phyloP scores from a whole-genome alignment of 108 stramenopile species.

The Seminavis robusta region DNA sequence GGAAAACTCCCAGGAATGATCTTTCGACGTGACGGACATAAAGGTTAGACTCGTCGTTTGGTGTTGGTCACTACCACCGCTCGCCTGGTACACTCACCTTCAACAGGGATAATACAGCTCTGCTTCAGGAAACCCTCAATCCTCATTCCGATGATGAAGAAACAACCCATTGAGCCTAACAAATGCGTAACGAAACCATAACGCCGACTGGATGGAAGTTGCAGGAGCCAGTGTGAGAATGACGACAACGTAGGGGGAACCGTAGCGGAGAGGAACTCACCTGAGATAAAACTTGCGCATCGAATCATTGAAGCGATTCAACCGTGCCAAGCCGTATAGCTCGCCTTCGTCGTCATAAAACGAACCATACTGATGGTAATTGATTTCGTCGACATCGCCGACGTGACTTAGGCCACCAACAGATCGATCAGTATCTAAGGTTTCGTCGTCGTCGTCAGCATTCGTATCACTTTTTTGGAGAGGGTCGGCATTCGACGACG shows the following conservation, averaged over 20 bases:
- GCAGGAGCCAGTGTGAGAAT: slow-evolving; percentile 3
- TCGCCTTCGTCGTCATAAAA: neutral
- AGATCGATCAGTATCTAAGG: slow-evolving; percentile 11
- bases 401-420: slow-evolving; percentile 8
- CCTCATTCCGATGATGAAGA: slow-evolving; percentile 47
- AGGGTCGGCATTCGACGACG: too few relatives aligned
- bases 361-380: neutral
- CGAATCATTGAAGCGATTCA: too few relatives aligned
- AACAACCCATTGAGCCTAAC: slow-evolving; percentile 50
- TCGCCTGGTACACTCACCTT: too few relatives aligned
- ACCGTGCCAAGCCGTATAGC: too few relatives aligned
- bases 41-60: too few relatives aligned
- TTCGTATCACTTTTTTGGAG: neutral
- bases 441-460: neutral
- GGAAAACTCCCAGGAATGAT: slow-evolving; percentile 27
- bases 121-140: slow-evolving; percentile 44
- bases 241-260: neutral
- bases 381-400: slow-evolving; percentile 17
- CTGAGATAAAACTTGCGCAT: neutral
- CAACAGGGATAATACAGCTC: too few relatives aligned
- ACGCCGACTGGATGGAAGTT: slow-evolving; percentile 19
- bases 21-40: too few relatives aligned
- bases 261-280: neutral
- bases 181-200: slow-evolving; percentile 37
- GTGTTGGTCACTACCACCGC: too few relatives aligned